Evolutionary conservation across 1,139 yeast genomes (phyloP).

Genomic region (Suhomyces ambrosiae): DNA sequence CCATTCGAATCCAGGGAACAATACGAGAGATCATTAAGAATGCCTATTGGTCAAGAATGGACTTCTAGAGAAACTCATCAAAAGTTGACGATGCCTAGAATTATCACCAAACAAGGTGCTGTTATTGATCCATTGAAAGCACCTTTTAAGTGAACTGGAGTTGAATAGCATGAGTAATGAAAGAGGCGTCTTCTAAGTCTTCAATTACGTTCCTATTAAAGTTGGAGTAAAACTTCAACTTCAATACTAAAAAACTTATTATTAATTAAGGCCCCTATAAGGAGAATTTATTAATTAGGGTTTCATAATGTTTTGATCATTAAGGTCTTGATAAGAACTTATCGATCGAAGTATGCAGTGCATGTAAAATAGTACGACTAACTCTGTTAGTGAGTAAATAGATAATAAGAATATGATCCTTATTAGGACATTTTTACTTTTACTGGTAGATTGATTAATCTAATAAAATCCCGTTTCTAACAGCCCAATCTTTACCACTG

Average conservation of each 20-base stretch:
- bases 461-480: conserved; percentile 69
- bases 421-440: not conserved
- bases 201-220: no score
- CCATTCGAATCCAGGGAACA: conserved; percentile 93
- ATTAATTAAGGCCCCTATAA: no score
- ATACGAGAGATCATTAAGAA: conserved; percentile 87
- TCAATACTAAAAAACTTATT: no score
- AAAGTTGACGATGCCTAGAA: conserved; percentile 83
- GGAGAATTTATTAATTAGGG: no score
- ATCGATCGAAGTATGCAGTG: no score
- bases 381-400: not conserved
- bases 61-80: conserved; percentile 86
- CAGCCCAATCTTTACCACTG: conserved; percentile 77
- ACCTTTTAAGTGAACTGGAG: conserved; percentile 50
- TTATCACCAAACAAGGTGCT: conserved; percentile 82
- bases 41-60: conserved; percentile 99
- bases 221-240: no score
- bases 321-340: conserved; percentile 6
- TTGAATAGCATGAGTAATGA: no score
- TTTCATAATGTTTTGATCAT: no score
- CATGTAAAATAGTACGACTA: not conserved
- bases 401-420: no score
- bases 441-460: conserved; percentile 1
- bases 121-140: conserved; percentile 89
- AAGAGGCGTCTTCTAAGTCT: no score